Conservation (phyloP, 129 eudicot species). For the Centella asiatica region DNA sequence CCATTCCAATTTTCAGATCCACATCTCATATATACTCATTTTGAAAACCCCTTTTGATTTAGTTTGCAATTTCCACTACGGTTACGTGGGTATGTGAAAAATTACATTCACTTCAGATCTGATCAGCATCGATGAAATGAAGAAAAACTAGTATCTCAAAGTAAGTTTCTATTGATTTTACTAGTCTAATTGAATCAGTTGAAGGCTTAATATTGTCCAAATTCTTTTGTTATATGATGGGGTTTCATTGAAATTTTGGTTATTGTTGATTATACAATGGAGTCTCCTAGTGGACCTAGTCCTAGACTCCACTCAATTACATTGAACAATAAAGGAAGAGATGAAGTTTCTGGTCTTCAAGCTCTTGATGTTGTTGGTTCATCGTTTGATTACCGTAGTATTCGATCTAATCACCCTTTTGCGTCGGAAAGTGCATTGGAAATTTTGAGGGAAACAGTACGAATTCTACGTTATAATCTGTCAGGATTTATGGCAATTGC, state of each 20-base stretch:
- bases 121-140: background rate
- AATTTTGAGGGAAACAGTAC: constrained; percentile 74
- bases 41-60: background rate
- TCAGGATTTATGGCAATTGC: constrained; percentile 63
- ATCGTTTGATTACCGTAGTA: background rate
- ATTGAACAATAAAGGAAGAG: constrained; percentile 17
- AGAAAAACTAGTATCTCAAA: background rate
- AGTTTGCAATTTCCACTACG: too few species aligned
- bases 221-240: too few species aligned
- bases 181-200: too few species aligned
- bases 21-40: background rate
- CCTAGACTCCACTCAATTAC: constrained; percentile 38
- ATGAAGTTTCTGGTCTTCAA: constrained; percentile 22
- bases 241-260: too few species aligned
- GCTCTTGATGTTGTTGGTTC: constrained; percentile 22
- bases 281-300: constrained; percentile 37
- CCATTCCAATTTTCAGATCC: constrained; percentile 8
- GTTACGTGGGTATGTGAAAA: background rate
- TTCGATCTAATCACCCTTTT: constrained; percentile 42
- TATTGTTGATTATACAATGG: constrained; percentile 45
- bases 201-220: too few species aligned
- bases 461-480: constrained; percentile 64
- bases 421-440: constrained; percentile 79
- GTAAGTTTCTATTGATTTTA: background rate
- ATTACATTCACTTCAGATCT: background rate